These are phyloP conservation scores for Puccinia coronata DNA, from an alignment of 1,284 basidiomycete genomes.

Conservation along the genomic window DNA sequence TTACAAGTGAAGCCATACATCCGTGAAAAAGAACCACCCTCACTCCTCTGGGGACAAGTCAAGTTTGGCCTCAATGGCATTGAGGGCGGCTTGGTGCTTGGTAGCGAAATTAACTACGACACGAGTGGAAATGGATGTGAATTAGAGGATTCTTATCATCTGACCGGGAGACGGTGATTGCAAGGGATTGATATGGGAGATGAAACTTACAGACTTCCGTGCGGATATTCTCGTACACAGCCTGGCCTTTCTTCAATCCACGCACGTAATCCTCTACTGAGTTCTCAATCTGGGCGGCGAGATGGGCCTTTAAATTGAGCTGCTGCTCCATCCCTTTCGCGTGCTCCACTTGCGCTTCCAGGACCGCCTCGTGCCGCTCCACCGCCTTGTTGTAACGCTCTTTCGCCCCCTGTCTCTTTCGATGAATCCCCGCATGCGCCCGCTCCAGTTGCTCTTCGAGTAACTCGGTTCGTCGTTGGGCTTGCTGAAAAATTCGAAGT, in stretches of 20 bases:
- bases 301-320: slow-evolving; percentile 11
- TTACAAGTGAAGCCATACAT: no score
- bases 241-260: slow-evolving; percentile 41
- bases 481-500: slow-evolving; percentile 17
- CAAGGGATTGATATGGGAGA: background rate
- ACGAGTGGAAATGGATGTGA: background rate
- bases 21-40: no score
- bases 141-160: background rate
- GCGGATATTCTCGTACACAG: slow-evolving; percentile 35
- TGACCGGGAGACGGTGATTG: background rate
- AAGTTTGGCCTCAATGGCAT: slow-evolving; percentile 35
- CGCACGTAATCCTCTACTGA: slow-evolving; percentile 32
- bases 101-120: slow-evolving; percentile 28
- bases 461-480: slow-evolving; percentile 34
- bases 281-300: slow-evolving; percentile 9
- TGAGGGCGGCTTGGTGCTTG: slow-evolving; percentile 37
- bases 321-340: slow-evolving; percentile 27
- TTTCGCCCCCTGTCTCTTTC: slow-evolving; percentile 27
- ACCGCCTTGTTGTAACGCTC: slow-evolving; percentile 22
- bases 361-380: slow-evolving; percentile 9
- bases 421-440: slow-evolving; percentile 31
- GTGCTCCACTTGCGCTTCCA: no score
- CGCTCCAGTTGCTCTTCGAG: slow-evolving; percentile 33
- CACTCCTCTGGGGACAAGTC: slow-evolving; percentile 2
- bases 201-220: slow-evolving; percentile 40